Base-by-base conservation (phyloP, 1,284 basidiomycete species). In the Microbotryum lychnidis-dioicae region DNA sequence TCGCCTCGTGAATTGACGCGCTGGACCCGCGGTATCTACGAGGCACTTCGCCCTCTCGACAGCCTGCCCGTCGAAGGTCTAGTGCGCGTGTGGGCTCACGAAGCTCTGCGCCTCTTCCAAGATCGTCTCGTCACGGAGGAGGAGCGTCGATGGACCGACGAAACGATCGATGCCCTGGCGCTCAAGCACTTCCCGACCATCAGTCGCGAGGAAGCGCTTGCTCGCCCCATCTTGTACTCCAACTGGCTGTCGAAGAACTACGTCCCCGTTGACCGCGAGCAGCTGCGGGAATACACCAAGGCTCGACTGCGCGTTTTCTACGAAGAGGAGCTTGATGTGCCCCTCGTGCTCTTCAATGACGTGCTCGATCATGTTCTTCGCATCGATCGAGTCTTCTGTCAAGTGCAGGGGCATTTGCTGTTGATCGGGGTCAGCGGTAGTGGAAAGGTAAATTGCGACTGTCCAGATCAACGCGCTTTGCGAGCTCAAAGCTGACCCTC, bases 191-290 rank as follows among this genome's bases (percentile, higher is more conserved):
- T 99, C 85, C 93, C 93, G 0, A 92, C 87, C 7, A 86, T 97
- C 74, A 86, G 89, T 73, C 81, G 82, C 37, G 83, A 85, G 21
- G 89, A 94, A 73, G 87, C 90, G 1, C 81, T 99, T 31, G 76
- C 73, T 27, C 84, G 96, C 23, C 96, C 97, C 0, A 94, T 99
- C 68, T 79, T 99, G 44, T 99, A 93, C 81, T 96, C 92, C 6
- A 97, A 98, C 75, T 98, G 96, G 96, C 96, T 94, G 1, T 93
- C 93, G n/a, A 91, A 93, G 77, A 80, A 97, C 75, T 97, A 97
- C 75, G 85, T 96, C 61, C 86, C 92, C 4, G 94, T 99, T 53
- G 91, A 96, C 66, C 84, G 96, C 58, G 94, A 96, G 71, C 80
- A 84, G 48, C 83, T 99, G 12, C 85, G 96, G 54, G 93, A 97